Conservation (phyloP, 768 basidiomycete genomes). For the Chlorophyllum brunneum region DNA sequence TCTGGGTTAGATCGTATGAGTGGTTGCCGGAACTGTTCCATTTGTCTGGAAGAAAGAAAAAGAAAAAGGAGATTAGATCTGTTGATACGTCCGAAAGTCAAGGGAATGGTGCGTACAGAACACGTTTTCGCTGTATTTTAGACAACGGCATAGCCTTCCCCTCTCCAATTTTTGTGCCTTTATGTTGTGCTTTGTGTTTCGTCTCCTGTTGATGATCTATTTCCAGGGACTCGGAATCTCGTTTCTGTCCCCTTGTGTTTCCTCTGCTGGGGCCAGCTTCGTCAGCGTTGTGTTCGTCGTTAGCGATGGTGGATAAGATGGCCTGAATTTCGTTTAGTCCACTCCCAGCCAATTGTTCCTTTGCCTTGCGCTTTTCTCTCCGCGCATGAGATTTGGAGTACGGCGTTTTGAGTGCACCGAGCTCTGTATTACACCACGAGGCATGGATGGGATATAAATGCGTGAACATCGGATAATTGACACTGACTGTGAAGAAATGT, state of each 20-base stretch:
- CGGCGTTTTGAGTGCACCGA: constrained; percentile 46
- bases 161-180: constrained; percentile 61
- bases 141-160: constrained; percentile 57
- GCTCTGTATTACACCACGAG: constrained; percentile 21
- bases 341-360: constrained; percentile 52
- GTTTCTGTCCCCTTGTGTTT: constrained; percentile 16
- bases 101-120: constrained; percentile 47
- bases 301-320: constrained; percentile 53
- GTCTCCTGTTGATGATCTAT: constrained; percentile 14
- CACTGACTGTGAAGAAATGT: constrained; percentile 61
- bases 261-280: constrained; percentile 6
- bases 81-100: not conserved
- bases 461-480: constrained; percentile 7
- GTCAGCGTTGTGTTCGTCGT: constrained; percentile 20
- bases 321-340: constrained; percentile 42
- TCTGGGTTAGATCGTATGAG: constrained; percentile 62
- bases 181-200: constrained; percentile 22
- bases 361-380: constrained; percentile 66
- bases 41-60: constrained; percentile 37
- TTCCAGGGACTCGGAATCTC: constrained; percentile 13
- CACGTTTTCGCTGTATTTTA: constrained; percentile 60
- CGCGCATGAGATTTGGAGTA: constrained; percentile 73
- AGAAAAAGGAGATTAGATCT: not conserved
- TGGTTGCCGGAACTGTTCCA: constrained; percentile 68
- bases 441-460: not conserved